phyloP scores from a whole-genome alignment of 148 eudicot genomes.

The Dianthus caryophyllus region DNA sequence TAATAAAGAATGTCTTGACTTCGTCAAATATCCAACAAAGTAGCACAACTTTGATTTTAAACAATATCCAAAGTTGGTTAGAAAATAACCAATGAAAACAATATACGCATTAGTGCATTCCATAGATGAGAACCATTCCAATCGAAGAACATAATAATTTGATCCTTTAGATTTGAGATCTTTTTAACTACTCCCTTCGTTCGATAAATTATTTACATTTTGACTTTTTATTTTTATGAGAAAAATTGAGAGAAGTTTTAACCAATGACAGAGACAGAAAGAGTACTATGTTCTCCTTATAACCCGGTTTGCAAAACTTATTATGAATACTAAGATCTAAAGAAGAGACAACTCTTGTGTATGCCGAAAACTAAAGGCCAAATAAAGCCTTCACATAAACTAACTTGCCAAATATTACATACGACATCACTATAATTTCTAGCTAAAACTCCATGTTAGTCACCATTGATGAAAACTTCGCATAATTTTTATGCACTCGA shows the following conservation, averaged over 20 bases:
- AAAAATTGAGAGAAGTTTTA: too few species aligned
- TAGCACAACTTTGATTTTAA: too few species aligned
- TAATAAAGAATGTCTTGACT: too few species aligned
- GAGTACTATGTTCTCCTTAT: too few species aligned
- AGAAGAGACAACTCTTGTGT: neutral
- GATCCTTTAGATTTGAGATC: neutral
- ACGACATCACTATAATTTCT: neutral
- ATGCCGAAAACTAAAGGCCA: conserved; percentile 6
- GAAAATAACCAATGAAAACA: conserved; percentile 30
- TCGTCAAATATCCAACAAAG: too few species aligned
- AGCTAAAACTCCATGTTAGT: conserved; percentile 12
- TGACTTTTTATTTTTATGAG: too few species aligned
- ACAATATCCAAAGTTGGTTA: too few species aligned
- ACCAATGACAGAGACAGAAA: too few species aligned
- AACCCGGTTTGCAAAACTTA: conserved; percentile 8
- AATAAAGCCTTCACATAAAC: too few species aligned
- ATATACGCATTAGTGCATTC: conserved; percentile 32
- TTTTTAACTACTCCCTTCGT: too few species aligned
- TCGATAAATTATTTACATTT: too few species aligned
- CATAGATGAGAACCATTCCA: conserved; percentile 25
- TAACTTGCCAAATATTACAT: too few species aligned
- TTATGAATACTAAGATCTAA: neutral
- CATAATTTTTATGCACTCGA: neutral
- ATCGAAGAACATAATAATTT: neutral
- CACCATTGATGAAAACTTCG: neutral